Percentiles rank a stretch among this genome's conserved stretches.
phyloP scores from a whole-genome alignment of 345 rosid genomes.

The Noccaea bulbosa region DNA sequence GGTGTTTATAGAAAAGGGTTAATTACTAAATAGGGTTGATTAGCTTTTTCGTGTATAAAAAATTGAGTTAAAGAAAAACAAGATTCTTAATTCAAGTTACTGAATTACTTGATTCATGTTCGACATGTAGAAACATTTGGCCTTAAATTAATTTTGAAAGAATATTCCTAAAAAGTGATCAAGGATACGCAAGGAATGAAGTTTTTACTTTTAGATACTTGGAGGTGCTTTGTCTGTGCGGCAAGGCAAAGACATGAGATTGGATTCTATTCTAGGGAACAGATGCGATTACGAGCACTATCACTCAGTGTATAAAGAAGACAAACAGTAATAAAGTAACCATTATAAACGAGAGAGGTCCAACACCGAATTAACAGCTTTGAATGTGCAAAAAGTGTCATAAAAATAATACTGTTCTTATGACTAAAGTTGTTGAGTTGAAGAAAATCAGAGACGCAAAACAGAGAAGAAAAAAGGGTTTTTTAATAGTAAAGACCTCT shows the following conservation, averaged over 20 bases:
- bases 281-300: constrained; percentile 8
- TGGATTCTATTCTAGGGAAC: neutral
- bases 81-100: neutral
- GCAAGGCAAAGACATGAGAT: constrained; percentile 4
- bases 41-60: constrained; percentile 2
- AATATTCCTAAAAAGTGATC: neutral
- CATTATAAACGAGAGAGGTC: neutral
- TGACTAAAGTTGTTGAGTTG: constrained; percentile 20
- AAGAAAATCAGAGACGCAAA: neutral
- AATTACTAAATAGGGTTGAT: neutral
- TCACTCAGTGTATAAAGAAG: neutral
- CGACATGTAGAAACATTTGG: neutral
- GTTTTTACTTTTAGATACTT: neutral
- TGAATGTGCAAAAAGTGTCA: constrained; percentile 13
- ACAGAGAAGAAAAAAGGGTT: constrained; percentile 22
- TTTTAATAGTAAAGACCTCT: constrained; percentile 41
- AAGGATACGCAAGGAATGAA: neutral
- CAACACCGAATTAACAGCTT: constrained; percentile 20
- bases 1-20: neutral
- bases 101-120: neutral
- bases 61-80: neutral
- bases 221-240: constrained; percentile 1
- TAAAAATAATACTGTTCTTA: constrained; percentile 7
- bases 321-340: neutral
- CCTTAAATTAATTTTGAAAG: neutral